A percentile compares a stretch with the other conserved stretches of the same genome.
phyloP scores from a whole-genome alignment of 208 protist species.

The Lotmaria passim region DNA sequence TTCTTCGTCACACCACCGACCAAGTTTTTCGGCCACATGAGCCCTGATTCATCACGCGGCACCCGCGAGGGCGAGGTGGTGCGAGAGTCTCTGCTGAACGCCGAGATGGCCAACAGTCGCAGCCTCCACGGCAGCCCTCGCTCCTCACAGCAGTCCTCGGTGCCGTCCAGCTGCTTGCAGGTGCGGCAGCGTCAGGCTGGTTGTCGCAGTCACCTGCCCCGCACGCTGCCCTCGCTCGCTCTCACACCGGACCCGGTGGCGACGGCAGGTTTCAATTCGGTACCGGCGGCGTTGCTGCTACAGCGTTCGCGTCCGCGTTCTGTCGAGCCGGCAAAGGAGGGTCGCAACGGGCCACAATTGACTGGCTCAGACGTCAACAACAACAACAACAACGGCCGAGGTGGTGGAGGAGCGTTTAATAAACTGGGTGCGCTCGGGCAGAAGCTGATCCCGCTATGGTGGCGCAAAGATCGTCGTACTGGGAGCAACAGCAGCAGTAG shows the following conservation, averaged over 20 bases:
- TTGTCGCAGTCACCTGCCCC: slow-evolving; percentile 25
- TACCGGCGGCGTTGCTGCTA: background rate
- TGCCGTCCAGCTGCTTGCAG: slow-evolving; percentile 20
- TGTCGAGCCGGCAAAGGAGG: slow-evolving; percentile 5
- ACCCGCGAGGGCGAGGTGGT: background rate
- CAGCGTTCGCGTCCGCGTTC: slow-evolving; percentile 8
- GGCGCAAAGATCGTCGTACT: background rate
- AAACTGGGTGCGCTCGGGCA: slow-evolving; percentile 9
- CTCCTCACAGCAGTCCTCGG: slow-evolving; percentile 17
- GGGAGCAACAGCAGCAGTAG: slow-evolving; percentile 6
- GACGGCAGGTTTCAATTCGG: background rate
- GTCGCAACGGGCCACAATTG: background rate
- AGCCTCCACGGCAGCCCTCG: slow-evolving; percentile 1
- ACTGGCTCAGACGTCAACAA: too few species aligned
- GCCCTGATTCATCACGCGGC: background rate
- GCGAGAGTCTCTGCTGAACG: slow-evolving; percentile 8
- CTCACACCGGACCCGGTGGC: slow-evolving; percentile 15
- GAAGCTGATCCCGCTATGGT: slow-evolving; percentile 15
- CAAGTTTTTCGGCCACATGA: background rate
- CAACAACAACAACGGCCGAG: background rate
- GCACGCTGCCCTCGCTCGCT: slow-evolving; percentile 10
- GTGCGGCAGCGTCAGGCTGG: slow-evolving; percentile 24
- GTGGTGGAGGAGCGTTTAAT: background rate
- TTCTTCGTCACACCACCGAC: slow-evolving; percentile 3
- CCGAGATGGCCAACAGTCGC: background rate